Evolutionary conservation across 2,329 filamentous ascomycete species (phyloP).

Genomic region (Zasmidium cellare): DNA sequence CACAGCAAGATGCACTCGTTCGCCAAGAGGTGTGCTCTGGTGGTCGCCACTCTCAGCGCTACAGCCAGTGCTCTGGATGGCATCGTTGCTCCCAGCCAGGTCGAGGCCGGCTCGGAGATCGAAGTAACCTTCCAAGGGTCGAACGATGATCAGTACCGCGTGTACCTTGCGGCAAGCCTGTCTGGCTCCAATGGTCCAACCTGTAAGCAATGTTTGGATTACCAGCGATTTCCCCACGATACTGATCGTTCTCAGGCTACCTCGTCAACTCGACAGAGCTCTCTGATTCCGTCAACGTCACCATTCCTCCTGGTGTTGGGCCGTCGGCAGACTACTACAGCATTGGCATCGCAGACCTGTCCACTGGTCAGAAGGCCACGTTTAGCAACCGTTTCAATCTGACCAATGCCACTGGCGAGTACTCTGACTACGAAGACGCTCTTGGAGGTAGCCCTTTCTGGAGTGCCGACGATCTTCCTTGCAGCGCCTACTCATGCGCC

Average conservation of each 20-base stretch:
- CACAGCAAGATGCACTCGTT: constrained; percentile 8
- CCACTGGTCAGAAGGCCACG: constrained; percentile 22
- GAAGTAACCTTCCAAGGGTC: constrained; percentile 35
- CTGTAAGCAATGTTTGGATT: constrained; percentile 19
- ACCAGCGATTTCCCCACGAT: not conserved
- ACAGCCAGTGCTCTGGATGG: constrained; percentile 24
- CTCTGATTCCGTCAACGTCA: constrained; percentile 28
- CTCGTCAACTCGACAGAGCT: constrained; percentile 35
- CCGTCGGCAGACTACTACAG: constrained; percentile 34
- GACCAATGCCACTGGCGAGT: constrained; percentile 28
- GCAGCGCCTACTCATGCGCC: constrained; percentile 29
- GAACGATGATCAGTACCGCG: constrained; percentile 30
- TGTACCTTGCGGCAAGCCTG: constrained; percentile 37
- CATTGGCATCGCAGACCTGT: constrained; percentile 31
- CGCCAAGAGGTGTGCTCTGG: constrained; percentile 6
- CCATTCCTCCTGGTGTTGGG: constrained; percentile 34
- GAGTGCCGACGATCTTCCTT: constrained; percentile 31
- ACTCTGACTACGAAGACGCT: constrained; percentile 31
- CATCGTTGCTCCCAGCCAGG: constrained; percentile 27
- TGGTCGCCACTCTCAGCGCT: constrained; percentile 11
- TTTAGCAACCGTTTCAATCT: constrained; percentile 32
- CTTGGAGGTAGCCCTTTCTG: constrained; percentile 33
- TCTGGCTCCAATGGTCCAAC: constrained; percentile 34
- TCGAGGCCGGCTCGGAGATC: constrained; percentile 29
- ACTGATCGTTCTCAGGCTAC: constrained; percentile 26